These are phyloP conservation scores for Fennellomyces sp. DNA, from an alignment of 371 early-diverging fungal species.

Conservation along the genomic window DNA sequence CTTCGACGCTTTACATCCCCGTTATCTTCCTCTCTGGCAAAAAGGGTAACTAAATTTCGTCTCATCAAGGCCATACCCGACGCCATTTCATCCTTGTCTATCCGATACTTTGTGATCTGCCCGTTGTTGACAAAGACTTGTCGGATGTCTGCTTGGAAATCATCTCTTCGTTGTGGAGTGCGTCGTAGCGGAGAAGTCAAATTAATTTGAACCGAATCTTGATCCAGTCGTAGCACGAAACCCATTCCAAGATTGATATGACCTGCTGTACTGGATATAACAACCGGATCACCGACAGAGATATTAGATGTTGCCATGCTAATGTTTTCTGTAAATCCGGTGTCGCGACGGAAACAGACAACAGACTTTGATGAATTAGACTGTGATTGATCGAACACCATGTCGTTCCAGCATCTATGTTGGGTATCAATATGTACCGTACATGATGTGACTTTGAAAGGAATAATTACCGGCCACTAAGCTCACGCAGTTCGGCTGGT, in stretches of 20 bases:
- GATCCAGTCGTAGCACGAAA: slow-evolving; percentile 58
- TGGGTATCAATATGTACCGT: background rate
- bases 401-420: slow-evolving; percentile 27
- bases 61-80: slow-evolving; percentile 70
- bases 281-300: slow-evolving; percentile 78
- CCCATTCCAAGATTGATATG: slow-evolving; percentile 83
- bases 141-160: slow-evolving; percentile 43
- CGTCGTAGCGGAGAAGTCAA: slow-evolving; percentile 72
- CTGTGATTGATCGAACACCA: slow-evolving; percentile 16
- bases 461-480: slow-evolving; percentile 25
- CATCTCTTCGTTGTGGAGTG: slow-evolving; percentile 44
- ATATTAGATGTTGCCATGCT: slow-evolving; percentile 56
- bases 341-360: background rate
- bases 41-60: slow-evolving; percentile 76
- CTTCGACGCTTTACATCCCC: slow-evolving; percentile 55
- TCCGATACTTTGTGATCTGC: slow-evolving; percentile 55
- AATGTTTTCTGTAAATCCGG: background rate
- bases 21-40: slow-evolving; percentile 46
- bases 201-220: slow-evolving; percentile 52
- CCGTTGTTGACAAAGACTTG: slow-evolving; percentile 5
- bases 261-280: slow-evolving; percentile 78
- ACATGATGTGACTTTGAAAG: background rate
- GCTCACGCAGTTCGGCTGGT: slow-evolving; percentile 41
- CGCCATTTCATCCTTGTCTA: slow-evolving; percentile 85
- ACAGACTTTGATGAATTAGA: background rate